Evolutionary conservation across 2,329 filamentous ascomycete genomes (phyloP), one percentile per base, ranked within the genome.

Genomic region (Aspergillus sergii): DNA sequence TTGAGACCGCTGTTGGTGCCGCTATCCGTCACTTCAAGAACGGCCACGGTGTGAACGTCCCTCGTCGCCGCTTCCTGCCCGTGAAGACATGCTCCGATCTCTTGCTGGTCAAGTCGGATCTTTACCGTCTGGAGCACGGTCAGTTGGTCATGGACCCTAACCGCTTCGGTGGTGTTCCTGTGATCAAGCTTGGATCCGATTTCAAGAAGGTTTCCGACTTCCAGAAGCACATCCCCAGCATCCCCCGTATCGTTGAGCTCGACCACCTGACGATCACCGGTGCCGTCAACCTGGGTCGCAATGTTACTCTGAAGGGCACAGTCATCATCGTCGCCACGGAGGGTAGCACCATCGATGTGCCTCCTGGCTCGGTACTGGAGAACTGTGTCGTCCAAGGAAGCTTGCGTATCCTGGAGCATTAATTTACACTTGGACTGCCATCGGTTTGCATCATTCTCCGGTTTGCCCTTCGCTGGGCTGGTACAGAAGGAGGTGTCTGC

Each of bases 51-150:
- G 94, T 99, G 84, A 99, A 99, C 81, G 95, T 99, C 60, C 95
- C 95, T 68, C 92, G 95, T 79, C 90, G 93, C 74, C 94, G 95
- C 72, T 99, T 99, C 92, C 88, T 99, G 85, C 95, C 95, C 66
- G 95, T 99, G 85, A 99, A 99, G 92, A 99, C 95, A 26, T 99
- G 94, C 88, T 99, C 95, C 59, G 95, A 99, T 79, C 87, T 99
- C 69, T 96, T 99, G 93, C 91, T 99, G 66, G 95, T 99, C 88
- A 99, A 99, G 88, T 98, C 95, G 30, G 95, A 99, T 77, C 88
- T 99, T 65, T 99, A 99, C 89, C 96, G 93, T 11, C 89, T 99
- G 72, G 95, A 97, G 89, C 95, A 99, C 84, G 95, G 95, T 71
- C 94, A 98, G 85, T 89, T 99, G 69, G 88, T 97, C 78, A 96